Evolutionary conservation across 2,329 filamentous ascomycete species (phyloP), one percentile per base, ranked within the genome.

Genomic region (Cercospora nicotianae): DNA sequence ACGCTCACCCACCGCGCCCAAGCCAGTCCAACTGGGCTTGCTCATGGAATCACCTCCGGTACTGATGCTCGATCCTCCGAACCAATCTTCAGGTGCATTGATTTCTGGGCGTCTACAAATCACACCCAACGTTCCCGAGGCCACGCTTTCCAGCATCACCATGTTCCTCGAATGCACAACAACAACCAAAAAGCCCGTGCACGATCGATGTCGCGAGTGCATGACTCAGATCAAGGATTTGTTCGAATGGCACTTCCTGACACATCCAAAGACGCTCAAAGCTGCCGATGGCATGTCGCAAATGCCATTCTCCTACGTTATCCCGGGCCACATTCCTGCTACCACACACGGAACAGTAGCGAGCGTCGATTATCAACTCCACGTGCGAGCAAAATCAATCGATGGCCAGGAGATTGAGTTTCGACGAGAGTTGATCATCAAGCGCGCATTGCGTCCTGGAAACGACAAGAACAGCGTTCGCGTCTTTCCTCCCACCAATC

Each of bases 401-500:
- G 86, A 85, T 63, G 86, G 85, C 68, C 87, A 88, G 72, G 85
- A 85, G 67, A 85, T 92, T 76, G 87, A 85, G 73, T 87, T 92
- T 75, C 86, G 87, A 69, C 87, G 89, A 75, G 86, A 86, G 9
- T 83, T 98, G 55, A 84, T 89, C 65, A 86, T 98, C 73, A 90
- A 90, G 81, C 91, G 94, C 69, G 91, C 93, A 36, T 87, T 98
- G 28, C 85, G 90, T 63, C 88, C 92, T 2, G 91, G 93, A 60
- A 85, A 87, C 63, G 93, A 96, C 69, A 94, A 96, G 81, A 90
- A 94, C 80, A 96, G 92, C 16, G 89, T 97, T 70, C 92, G 94
- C 76, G 91, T 98, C 76, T 99, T 99, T 81, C 95, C 94, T 59
- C 94, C 95, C 0, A 99, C 95, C 73, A 95, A 96, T 81, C 90